Evolutionary conservation across 2,329 filamentous ascomycete species (phyloP).

Genomic region (Alternaria solani): DNA sequence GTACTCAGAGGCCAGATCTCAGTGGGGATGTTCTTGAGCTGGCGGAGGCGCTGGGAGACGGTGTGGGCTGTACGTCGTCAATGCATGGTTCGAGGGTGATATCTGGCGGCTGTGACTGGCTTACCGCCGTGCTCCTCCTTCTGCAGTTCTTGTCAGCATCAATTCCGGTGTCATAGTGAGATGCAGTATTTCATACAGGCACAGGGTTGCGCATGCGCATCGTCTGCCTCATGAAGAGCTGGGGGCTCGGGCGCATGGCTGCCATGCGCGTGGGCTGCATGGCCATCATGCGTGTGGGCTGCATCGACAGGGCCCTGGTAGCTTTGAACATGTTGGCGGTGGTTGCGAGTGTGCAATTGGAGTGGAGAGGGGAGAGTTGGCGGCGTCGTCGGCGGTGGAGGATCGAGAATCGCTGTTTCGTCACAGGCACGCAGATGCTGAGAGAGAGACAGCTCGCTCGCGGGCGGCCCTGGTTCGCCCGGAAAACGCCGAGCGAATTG

Average conservation of each 20-base stretch:
- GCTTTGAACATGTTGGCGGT: slow-evolving; percentile 43
- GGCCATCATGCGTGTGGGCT: slow-evolving; percentile 52
- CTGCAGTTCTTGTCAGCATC: slow-evolving; percentile 57
- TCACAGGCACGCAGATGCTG: slow-evolving; percentile 35
- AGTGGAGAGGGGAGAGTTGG: slow-evolving; percentile 26
- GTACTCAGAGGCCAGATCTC: slow-evolving; percentile 95
- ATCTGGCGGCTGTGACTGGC: slow-evolving; percentile 36
- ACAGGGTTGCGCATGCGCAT: slow-evolving; percentile 65
- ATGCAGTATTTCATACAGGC: slow-evolving; percentile 67
- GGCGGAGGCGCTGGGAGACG: slow-evolving; percentile 91
- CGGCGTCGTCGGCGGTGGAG: slow-evolving; percentile 25
- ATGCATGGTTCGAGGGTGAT: slow-evolving; percentile 19
- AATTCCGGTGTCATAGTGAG: neutral
- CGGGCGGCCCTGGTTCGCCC: slow-evolving; percentile 34
- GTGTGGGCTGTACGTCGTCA: slow-evolving; percentile 76
- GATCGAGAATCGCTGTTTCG: slow-evolving; percentile 38
- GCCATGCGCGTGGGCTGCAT: slow-evolving; percentile 54
- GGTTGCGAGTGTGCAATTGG: slow-evolving; percentile 28
- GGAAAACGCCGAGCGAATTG: slow-evolving; percentile 46
- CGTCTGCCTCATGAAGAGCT: slow-evolving; percentile 56
- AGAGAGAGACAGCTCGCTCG: slow-evolving; percentile 32
- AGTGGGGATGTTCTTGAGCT: slow-evolving; percentile 86
- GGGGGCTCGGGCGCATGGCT: slow-evolving; percentile 48
- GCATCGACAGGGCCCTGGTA: slow-evolving; percentile 51
- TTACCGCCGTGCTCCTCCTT: slow-evolving; percentile 71